These are phyloP conservation scores for Ziziphus jujuba DNA, from an alignment of 306 rosid species.

Conservation along the genomic window DNA sequence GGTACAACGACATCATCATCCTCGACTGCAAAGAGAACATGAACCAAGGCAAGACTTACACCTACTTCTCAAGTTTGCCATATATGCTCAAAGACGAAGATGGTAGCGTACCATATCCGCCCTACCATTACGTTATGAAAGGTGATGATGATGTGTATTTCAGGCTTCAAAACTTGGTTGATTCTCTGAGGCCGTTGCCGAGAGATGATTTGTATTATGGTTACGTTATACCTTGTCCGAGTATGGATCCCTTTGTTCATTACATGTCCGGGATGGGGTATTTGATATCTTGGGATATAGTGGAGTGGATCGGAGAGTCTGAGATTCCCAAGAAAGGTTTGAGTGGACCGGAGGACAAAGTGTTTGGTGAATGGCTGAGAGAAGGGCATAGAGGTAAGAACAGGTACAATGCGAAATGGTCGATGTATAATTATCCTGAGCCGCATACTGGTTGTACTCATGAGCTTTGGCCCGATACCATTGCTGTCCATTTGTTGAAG, in stretches of 20 bases:
- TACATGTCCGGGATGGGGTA: constrained; percentile 99
- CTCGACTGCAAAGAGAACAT: constrained; percentile 88
- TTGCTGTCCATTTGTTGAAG: constrained; percentile 95
- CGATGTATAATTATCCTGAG: constrained; percentile 88
- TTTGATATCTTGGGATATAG: constrained; percentile 88
- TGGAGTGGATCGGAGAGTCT: constrained; percentile 75
- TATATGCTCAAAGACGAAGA: constrained; percentile 29
- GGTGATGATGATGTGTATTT: constrained; percentile 77
- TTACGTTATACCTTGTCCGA: constrained; percentile 84
- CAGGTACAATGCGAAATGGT: constrained; percentile 88
- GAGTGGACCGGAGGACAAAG: constrained; percentile 84
- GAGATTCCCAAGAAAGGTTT: constrained; percentile 69
- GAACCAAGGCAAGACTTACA: constrained; percentile 88
- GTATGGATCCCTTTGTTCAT: constrained; percentile 83
- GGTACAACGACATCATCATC: constrained; percentile 73
- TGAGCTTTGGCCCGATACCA: constrained; percentile 73
- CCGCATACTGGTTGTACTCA: constrained; percentile 75
- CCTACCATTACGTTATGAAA: constrained; percentile 90
- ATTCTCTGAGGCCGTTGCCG: constrained; percentile 59
- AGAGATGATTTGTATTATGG: constrained; percentile 88
- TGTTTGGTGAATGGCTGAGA: constrained; percentile 80
- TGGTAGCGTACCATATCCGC: constrained; percentile 43
- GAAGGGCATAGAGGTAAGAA: constrained; percentile 57
- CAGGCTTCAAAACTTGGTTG: constrained; percentile 57
- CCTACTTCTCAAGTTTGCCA: constrained; percentile 72